Base-by-base conservation (phyloP, 2,329 filamentous ascomycete genomes). In the Exophiala sideris region DNA sequence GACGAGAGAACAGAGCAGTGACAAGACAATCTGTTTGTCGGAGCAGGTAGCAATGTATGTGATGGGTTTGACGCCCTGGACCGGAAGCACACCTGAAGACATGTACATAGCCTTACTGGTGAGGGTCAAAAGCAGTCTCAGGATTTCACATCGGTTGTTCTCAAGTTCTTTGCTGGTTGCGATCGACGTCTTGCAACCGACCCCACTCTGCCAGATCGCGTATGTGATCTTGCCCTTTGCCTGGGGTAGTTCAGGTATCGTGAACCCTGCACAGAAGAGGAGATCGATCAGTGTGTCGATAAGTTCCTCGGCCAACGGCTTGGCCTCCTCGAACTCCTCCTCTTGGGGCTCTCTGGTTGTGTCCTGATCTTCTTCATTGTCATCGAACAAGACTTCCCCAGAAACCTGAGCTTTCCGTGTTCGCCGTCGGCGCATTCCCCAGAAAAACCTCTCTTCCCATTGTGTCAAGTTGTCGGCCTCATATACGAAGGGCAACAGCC, bases 161-260 rank as follows among this genome's bases (percentile, higher is more conserved):
- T 99, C 94, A 54, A 89, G 87, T 65, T 97, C 91, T 70, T 90
- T 95, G 48, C 86, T 96, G 3, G 91, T 92, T 8, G 86, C 86
- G 63, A 95, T 85, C 4, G 91, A 84, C 12, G 88, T 89, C 70
- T 96, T 95, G 76, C 92, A 97, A 11, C 94, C 94, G 29, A 99
- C 92, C 45, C 94, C 94, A 67, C 89, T 97, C 74, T 96, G 91
- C 94, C 94, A 99, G 68, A 99, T 97, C 50, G 90, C 87, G 72
- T 94, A 96, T 6, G 87, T 88, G 52, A 96, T 88, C 69, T 94
- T 95, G 59, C 82, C 81, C 66, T 87, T 90, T 50, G 83, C 83
- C 52, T 84, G 79, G 11, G 84, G 79, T 39, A 88, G 81, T 54
- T 79, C 82, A 8, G 92, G 89, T 12, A 96, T 80, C 0, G 92